Evolutionary conservation across 2,329 filamentous ascomycete genomes (phyloP), one percentile per base, ranked within the genome.

Genomic region (Fusarium sp.): DNA sequence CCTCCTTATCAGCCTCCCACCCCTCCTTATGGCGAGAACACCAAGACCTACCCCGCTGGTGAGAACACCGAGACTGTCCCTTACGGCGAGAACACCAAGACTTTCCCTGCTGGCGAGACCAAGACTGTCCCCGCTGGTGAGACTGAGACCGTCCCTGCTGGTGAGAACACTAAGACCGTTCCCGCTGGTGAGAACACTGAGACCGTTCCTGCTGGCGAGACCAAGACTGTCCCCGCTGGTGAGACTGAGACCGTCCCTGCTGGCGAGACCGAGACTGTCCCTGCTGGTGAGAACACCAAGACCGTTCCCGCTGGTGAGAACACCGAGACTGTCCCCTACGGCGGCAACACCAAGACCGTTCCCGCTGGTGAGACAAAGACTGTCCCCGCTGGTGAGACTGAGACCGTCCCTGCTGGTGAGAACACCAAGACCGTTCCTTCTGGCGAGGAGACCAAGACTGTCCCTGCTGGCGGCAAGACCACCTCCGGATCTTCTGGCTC

Each of bases 401-500:
- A 66, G 33, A 48, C 43, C 7, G 20, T 58, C 10, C 65, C 67
- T 1, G 39, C 57, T 23, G 53, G 53, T 7, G 61, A 48, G n/a
- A 6, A 26, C 26, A 61, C 54, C 21, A 35, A 58, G 56, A 67
- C 66, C 7, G 29, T 48, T n/a, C 66, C 66, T 16, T 43, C 33
- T 18, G 66, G 60, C 5, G 64, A 63, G 31, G 56, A 66, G 43
- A 69, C 54, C n/a, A 24, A 59, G 54, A 68, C 66, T 3, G 23
- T 57, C 37, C 67, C 66, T 8, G 48, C 43, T 38, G 62, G 54
- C 12, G 64, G 59, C 54, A 29, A 66, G 57, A 65, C 57, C 38
- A 69, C 52, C 7, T 57, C 65, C 7, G 46, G 85, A 84, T 49
- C 77, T 85, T 75, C 85, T 80, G 80, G 81, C 57, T 87, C 84